Evolutionary conservation across 176 grass and related monocot genomes (phyloP), one percentile per base, ranked within the genome.

Genomic region (Themeda triandra): DNA sequence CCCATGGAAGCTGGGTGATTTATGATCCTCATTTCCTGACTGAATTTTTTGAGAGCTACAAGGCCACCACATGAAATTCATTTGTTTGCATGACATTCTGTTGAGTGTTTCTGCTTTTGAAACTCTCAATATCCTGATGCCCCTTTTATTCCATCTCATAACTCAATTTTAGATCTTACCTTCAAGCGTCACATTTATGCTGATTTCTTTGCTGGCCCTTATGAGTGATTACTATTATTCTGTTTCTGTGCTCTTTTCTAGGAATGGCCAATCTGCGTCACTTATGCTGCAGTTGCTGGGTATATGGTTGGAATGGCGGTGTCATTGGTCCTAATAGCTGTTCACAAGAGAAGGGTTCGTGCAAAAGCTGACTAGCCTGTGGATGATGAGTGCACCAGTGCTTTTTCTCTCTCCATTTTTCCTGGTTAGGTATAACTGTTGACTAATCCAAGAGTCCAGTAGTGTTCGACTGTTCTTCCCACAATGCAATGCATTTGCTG

Each of bases 251-350:
- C 46, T 69, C 15, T 30, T 69, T 45, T 10, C 2, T 51, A 99
- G 96, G 96, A 99, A 85, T 99, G 96, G 93, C 96, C 93, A 65
- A 82, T 99, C 79, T 94, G 85, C 60, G 91, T 99, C 60, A 89
- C 87, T 25, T 96, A 96, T 66, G 96, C 91, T 64, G 86, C 91
- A 69, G 28, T 92, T 77, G 85, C 60, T 77, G 96, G 96, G 33
- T 78, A 96, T 87, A 73, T 92, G 66, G 78, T 92, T 76, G 91
- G 93, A 68, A 86, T 89, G 84, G 4, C 77, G 40, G 21, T 73
- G n/a, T 96, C 93, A 5, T 21, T 39, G 24, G 39, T 91, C 59
- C 83, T 96, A 60, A 66, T 86, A 40, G 66, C 80, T 58, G 51
- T 79, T 48, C 83, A 86, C 48, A 77, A 71, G 29, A 93, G 87